Evolutionary conservation across 2,329 filamentous ascomycete species (phyloP).

Genomic region (Aspergillus piperis): DNA sequence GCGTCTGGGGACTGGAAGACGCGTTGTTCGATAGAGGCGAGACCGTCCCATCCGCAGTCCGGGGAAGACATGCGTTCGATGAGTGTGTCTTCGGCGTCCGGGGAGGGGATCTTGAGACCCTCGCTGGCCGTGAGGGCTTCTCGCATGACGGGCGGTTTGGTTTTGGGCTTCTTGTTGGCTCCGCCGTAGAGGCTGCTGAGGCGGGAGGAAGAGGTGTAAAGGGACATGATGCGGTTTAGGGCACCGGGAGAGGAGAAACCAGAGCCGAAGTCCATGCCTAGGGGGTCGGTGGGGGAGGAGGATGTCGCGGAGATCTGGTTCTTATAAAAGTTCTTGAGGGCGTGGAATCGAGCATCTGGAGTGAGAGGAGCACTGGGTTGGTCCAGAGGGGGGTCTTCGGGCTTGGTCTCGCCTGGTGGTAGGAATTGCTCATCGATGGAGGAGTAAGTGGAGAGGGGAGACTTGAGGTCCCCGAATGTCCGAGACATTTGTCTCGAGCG

Average conservation of each 20-base stretch:
- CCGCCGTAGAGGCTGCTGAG: conserved; percentile 57
- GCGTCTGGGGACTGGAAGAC: conserved; percentile 52
- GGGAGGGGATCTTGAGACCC: conserved; percentile 65
- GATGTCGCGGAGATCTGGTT: conserved; percentile 69
- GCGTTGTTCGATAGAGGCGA: conserved; percentile 57
- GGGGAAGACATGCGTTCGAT: conserved; percentile 61
- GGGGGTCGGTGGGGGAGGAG: conserved; percentile 52
- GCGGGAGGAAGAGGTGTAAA: conserved; percentile 66
- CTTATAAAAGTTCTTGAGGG: conserved; percentile 78
- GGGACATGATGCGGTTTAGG: conserved; percentile 83
- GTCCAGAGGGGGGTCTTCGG: conserved; percentile 37
- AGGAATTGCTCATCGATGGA: conserved; percentile 37
- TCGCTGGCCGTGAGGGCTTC: conserved; percentile 72
- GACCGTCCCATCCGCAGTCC: conserved; percentile 63
- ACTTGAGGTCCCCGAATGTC: conserved; percentile 40
- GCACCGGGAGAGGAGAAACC: conserved; percentile 74
- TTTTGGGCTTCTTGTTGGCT: conserved; percentile 63
- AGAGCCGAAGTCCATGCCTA: conserved; percentile 51
- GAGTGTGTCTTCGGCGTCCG: conserved; percentile 61
- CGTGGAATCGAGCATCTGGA: conserved; percentile 70
- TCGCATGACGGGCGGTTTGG: conserved; percentile 72
- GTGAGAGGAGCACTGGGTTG: conserved; percentile 49
- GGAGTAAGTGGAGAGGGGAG: conserved; percentile 39
- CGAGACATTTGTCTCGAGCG: conserved; percentile 43
- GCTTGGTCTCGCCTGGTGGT: conserved; percentile 27